phyloP scores from a whole-genome alignment of 352 stramenopile genomes.

The Pythium myriotylum region DNA sequence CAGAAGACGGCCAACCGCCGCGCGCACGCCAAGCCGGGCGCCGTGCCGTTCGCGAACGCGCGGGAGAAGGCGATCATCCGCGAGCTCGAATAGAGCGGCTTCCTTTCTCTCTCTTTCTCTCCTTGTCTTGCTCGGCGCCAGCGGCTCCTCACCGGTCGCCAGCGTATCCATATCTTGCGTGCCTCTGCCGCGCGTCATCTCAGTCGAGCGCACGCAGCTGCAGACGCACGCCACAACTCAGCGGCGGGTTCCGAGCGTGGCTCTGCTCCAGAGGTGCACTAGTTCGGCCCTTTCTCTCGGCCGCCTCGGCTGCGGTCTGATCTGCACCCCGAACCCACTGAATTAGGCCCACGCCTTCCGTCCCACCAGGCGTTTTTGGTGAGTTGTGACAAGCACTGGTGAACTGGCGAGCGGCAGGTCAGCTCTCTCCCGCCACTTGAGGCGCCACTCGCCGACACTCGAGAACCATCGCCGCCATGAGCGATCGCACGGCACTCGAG shows the following conservation, averaged over 20 bases:
- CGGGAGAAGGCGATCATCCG: conserved; percentile 77
- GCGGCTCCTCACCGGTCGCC: too few species aligned
- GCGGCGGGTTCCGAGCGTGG: background rate
- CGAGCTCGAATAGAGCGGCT: conserved; percentile 71
- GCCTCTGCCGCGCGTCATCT: conserved; percentile 10
- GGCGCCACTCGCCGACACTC: background rate
- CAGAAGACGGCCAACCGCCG: conserved; percentile 87
- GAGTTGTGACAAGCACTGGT: background rate
- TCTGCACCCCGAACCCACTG: conserved; percentile 6
- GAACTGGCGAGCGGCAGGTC: conserved; percentile 1
- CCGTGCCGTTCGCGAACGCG: conserved; percentile 72
- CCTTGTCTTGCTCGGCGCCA: too few species aligned
- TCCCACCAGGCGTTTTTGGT: conserved; percentile 5
- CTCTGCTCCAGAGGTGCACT: too few species aligned
- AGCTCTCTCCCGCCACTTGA: background rate
- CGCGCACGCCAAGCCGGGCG: conserved; percentile 75
- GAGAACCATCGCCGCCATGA: conserved; percentile 12
- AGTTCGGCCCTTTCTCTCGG: conserved; percentile 4
- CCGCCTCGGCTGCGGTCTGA: background rate
- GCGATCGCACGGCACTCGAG: conserved; percentile 53
- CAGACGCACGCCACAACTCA: background rate
- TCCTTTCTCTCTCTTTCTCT: background rate
- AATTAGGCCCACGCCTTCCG: conserved; percentile 10
- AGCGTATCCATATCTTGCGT: conserved; percentile 21
- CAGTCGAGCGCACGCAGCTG: background rate